Percentiles rank a stretch among this genome's conserved stretches.
Evolutionary conservation across 2,329 filamentous ascomycete species (phyloP).

Genomic region (Cordyceps fumosorosea): DNA sequence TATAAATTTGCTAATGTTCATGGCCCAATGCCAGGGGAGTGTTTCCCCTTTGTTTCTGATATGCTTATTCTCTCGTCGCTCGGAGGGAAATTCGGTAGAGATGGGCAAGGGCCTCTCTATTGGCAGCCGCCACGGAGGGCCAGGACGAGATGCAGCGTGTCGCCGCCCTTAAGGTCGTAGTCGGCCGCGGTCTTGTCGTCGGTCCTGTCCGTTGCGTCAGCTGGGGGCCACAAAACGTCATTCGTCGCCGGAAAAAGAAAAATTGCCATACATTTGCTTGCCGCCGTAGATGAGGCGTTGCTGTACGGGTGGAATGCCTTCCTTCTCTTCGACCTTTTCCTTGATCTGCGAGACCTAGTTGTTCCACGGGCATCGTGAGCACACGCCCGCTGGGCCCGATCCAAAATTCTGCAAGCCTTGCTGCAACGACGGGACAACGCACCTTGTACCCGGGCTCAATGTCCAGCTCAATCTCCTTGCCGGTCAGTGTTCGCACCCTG

Average conservation of each 20-base stretch:
- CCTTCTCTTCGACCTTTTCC: conserved; percentile 98
- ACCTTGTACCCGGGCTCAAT: conserved; percentile 94
- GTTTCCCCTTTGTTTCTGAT: neutral
- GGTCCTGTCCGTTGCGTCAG: conserved; percentile 49
- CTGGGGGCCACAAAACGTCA: neutral
- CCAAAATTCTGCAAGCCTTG: neutral
- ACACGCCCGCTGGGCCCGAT: neutral
- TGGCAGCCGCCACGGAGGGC: conserved; percentile 73
- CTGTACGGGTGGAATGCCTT: conserved; percentile 94
- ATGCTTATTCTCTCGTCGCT: neutral
- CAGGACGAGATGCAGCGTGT: conserved; percentile 90
- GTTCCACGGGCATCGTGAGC: neutral
- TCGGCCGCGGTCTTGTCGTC: conserved; percentile 92
- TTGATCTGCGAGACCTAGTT: conserved; percentile 86
- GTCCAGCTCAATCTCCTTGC: conserved; percentile 98
- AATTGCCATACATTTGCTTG: conserved; percentile 76
- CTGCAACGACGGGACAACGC: conserved; percentile 17
- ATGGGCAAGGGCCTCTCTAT: conserved; percentile 1
- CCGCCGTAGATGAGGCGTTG: conserved; percentile 94
- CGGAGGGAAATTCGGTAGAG: neutral
- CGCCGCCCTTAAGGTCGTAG: conserved; percentile 84
- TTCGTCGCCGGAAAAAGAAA: neutral
- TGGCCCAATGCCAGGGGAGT: no score
- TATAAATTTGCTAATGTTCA: no score
- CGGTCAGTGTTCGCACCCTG: conserved; percentile 94